A percentile compares a stretch with the other conserved stretches of the same genome.
Conservation (phyloP, 352 stramenopile species). For the Phytopythium boreale region DNA sequence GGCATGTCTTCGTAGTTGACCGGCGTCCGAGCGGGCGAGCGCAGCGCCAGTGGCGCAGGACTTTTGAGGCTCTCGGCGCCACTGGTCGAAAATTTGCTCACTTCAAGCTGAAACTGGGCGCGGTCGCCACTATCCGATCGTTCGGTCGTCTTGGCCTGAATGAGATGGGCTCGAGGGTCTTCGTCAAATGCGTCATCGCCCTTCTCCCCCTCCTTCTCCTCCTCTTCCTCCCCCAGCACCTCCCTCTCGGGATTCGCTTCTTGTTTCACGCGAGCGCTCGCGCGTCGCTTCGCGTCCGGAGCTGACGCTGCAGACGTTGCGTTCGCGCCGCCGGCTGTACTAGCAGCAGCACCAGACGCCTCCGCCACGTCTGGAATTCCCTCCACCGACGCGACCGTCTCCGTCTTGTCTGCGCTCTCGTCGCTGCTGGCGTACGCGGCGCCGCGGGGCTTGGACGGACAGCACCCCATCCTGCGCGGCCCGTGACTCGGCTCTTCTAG, state of each 20-base stretch:
- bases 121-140: conserved; percentile 2
- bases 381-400: not conserved
- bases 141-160: not conserved
- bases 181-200: conserved; percentile 11
- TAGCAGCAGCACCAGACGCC: not conserved
- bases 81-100: not conserved
- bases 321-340: not conserved
- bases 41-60: conserved; percentile 5
- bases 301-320: not conserved
- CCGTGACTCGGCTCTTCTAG: conserved; percentile 4
- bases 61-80: not conserved
- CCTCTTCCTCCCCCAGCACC: conserved; percentile 35
- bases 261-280: not conserved
- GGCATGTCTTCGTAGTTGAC: conserved; percentile 56
- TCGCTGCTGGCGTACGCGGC: conserved; percentile 1
- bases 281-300: not conserved
- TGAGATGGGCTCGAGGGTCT: conserved; percentile 4
- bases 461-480: conserved; percentile 54
- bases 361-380: not conserved
- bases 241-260: conserved; percentile 11
- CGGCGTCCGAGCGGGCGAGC: conserved; percentile 10
- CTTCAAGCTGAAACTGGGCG: conserved; percentile 4
- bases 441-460: conserved; percentile 40
- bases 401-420: not conserved
- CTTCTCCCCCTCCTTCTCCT: conserved; percentile 32